Evolutionary conservation across 2,329 filamentous ascomycete genomes (phyloP).

Genomic region (Coniella vitis): DNA sequence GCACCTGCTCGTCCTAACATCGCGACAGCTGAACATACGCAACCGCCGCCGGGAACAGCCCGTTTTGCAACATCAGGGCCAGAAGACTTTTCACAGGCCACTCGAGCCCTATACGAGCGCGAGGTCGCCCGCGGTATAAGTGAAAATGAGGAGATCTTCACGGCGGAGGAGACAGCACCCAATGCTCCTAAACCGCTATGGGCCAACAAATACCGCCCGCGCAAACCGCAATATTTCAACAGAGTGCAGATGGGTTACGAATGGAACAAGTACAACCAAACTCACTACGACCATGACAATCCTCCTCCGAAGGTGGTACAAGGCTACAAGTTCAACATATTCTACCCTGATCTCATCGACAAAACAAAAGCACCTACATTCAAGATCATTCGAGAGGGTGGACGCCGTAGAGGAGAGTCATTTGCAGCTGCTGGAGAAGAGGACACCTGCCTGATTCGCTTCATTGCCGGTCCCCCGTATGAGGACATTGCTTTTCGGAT

Average conservation of each 20-base stretch:
- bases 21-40: too few relatives aligned
- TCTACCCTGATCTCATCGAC: constrained; percentile 95
- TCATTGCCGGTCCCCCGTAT: constrained; percentile 91
- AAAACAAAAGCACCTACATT: constrained; percentile 92
- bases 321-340: constrained; percentile 99
- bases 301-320: constrained; percentile 97
- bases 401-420: constrained; percentile 81
- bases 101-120: constrained; percentile 82
- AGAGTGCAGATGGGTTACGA: constrained; percentile 98
- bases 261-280: constrained; percentile 99
- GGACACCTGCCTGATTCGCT: constrained; percentile 93
- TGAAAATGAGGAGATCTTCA: constrained; percentile 94
- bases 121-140: constrained; percentile 86
- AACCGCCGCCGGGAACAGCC: constrained; percentile 48
- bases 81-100: constrained; percentile 80
- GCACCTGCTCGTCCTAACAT: constrained; percentile 18
- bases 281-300: constrained; percentile 97
- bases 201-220: constrained; percentile 77
- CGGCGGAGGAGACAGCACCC: constrained; percentile 74
- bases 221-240: constrained; percentile 96
- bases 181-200: constrained; percentile 62
- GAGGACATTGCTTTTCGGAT: constrained; percentile 96
- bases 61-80: constrained; percentile 64
- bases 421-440: constrained; percentile 91
- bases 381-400: constrained; percentile 89